Conservation (phyloP, 2,329 filamentous ascomycete genomes). For the Fusarium setosum region DNA sequence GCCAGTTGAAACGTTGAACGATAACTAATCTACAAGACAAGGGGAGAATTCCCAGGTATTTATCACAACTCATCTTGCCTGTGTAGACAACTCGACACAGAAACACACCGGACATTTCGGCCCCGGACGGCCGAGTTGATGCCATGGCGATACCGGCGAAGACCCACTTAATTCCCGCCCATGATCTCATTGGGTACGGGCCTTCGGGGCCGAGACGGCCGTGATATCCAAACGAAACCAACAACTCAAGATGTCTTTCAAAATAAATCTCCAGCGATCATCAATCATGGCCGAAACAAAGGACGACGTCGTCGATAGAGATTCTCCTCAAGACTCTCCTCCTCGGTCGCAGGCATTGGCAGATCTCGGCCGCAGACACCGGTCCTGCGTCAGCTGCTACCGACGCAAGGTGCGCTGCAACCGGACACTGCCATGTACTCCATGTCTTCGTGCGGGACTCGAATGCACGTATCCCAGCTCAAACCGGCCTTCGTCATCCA, state of each 20-base stretch:
- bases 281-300: background rate
- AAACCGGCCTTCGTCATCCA: background rate
- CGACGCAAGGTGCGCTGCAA: constrained; percentile 14
- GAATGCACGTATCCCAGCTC: background rate
- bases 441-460: constrained; percentile 6
- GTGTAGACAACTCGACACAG: background rate
- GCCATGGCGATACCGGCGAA: background rate
- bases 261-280: background rate
- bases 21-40: no score
- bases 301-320: background rate
- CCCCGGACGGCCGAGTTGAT: background rate
- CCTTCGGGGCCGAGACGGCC: constrained; percentile 3
- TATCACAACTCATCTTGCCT: no score
- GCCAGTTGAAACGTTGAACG: no score
- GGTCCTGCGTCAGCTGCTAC: constrained; percentile 17
- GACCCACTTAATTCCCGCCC: background rate
- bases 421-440: constrained; percentile 9
- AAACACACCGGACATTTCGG: background rate
- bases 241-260: background rate
- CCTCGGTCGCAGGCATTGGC: background rate
- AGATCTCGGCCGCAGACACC: background rate
- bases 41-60: no score
- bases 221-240: background rate
- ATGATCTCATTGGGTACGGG: background rate
- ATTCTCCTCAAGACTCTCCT: background rate